These are phyloP conservation scores for Prunus armeniaca DNA, from an alignment of 306 rosid species.

Conservation along the genomic window DNA sequence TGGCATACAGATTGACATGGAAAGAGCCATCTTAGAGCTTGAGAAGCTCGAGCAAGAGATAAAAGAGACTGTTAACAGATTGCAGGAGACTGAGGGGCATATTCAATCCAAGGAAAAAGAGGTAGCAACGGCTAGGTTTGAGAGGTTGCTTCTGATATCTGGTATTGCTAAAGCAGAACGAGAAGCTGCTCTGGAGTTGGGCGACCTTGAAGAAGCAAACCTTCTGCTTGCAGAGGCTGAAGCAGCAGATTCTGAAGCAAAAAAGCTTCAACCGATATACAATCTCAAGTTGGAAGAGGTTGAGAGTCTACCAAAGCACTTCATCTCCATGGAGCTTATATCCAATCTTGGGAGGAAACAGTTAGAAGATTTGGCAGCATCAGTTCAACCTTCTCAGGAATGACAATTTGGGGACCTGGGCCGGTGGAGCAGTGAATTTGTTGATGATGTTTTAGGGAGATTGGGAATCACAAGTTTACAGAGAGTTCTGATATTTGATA, in stretches of 20 bases:
- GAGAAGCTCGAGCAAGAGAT: conserved; percentile 69
- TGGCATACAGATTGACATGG: conserved; percentile 48
- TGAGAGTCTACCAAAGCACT: conserved; percentile 40
- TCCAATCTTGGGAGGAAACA: conserved; percentile 56
- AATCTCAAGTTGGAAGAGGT: conserved; percentile 51
- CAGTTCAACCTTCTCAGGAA: conserved; percentile 14
- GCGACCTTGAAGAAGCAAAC: conserved; percentile 69
- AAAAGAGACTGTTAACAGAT: conserved; percentile 42
- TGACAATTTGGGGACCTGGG: background rate
- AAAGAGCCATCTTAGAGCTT: conserved; percentile 41
- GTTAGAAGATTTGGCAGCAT: conserved; percentile 58
- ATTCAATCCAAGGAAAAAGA: conserved; percentile 67
- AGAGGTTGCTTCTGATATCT: conserved; percentile 62
- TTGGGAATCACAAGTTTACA: conserved; percentile 6
- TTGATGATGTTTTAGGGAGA: background rate
- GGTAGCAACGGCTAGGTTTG: conserved; percentile 66
- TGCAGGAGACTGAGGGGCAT: conserved; percentile 62
- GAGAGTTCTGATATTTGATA: conserved; percentile 5
- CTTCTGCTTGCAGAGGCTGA: conserved; percentile 79
- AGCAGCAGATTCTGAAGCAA: conserved; percentile 68
- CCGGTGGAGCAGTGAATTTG: background rate
- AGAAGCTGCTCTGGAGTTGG: conserved; percentile 64
- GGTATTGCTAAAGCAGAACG: conserved; percentile 68
- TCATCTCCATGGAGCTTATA: conserved; percentile 72
- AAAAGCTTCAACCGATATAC: conserved; percentile 52